A percentile compares a stretch with the other conserved stretches of the same genome.
Evolutionary conservation across 768 basidiomycete species (phyloP).

Genomic region (Steccherinum ochraceum): DNA sequence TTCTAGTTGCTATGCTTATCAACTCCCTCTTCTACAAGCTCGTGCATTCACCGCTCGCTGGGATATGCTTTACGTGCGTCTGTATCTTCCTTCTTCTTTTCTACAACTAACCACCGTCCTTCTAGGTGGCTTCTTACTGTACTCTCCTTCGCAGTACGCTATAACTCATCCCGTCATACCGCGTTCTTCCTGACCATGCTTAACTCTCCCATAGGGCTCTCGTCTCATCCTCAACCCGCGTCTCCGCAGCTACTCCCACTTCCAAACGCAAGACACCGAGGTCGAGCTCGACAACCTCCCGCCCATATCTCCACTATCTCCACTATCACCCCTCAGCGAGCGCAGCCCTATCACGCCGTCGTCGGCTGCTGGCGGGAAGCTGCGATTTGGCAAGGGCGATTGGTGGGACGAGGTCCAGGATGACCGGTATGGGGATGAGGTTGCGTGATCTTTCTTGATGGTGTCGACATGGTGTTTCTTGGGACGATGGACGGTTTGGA

Average conservation of each 20-base stretch:
- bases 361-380: neutral
- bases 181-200: neutral
- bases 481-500: too few relatives aligned
- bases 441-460: too few relatives aligned
- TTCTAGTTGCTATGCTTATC: slow-evolving; percentile 16
- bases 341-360: neutral
- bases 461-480: too few relatives aligned
- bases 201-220: slow-evolving; percentile 10
- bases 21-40: slow-evolving; percentile 20
- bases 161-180: neutral
- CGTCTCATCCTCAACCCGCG: slow-evolving; percentile 15
- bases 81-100: neutral
- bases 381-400: too few relatives aligned
- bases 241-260: neutral
- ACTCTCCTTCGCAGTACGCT: slow-evolving; percentile 19
- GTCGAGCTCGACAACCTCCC: neutral
- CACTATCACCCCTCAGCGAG: neutral
- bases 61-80: slow-evolving; percentile 23
- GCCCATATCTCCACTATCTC: neutral
- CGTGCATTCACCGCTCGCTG: slow-evolving; percentile 18
- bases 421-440: too few relatives aligned
- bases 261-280: neutral
- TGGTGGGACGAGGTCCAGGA: too few relatives aligned
- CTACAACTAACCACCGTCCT: neutral
- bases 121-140: slow-evolving; percentile 21